These are phyloP conservation scores for Talaromyces sp. DNA, from an alignment of 2,329 filamentous ascomycete genomes.

Conservation along the genomic window DNA sequence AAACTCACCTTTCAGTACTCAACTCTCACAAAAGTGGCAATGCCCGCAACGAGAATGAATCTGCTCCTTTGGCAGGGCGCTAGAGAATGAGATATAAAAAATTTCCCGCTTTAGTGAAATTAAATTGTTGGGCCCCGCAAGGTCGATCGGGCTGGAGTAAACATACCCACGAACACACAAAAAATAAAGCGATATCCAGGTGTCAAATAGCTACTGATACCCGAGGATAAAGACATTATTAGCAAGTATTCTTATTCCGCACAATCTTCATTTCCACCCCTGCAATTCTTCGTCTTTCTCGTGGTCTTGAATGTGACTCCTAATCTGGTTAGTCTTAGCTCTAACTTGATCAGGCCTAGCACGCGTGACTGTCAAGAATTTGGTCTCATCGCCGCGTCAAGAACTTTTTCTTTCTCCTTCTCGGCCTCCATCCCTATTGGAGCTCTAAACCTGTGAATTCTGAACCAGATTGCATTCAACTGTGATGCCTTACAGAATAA, in stretches of 20 bases:
- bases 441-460: not conserved
- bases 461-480: not conserved
- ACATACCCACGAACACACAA: not conserved
- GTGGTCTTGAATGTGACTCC: not conserved
- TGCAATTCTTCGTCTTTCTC: not conserved
- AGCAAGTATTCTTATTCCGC: not conserved
- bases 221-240: not conserved
- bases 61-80: not conserved
- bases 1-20: constrained; percentile 4
- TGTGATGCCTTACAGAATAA: not conserved
- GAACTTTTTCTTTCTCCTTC: not conserved
- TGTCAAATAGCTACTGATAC: not conserved
- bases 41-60: constrained; percentile 2
- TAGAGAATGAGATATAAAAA: constrained; percentile 14
- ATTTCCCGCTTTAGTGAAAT: constrained; percentile 14
- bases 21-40: not conserved
- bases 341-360: not conserved
- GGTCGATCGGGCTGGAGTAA: not conserved
- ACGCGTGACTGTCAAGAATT: not conserved
- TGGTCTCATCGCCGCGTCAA: not conserved
- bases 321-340: not conserved
- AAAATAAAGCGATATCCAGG: not conserved
- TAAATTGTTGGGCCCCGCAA: constrained; percentile 14
- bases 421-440: not conserved
- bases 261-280: not conserved